Base-by-base conservation (phyloP, 306 rosid species). In the Bauhinia variegata region DNA sequence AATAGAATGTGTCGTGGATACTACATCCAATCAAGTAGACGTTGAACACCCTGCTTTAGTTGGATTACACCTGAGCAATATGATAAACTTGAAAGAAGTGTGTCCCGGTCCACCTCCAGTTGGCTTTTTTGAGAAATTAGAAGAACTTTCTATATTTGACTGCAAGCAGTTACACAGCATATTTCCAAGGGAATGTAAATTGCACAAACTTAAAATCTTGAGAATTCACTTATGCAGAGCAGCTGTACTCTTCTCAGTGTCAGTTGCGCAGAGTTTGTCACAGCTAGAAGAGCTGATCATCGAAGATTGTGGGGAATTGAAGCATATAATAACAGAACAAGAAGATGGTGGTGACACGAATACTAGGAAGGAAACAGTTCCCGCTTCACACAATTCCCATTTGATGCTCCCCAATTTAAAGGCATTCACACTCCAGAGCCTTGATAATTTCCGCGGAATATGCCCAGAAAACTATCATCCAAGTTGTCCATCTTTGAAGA, bases 401-500 rank as follows among this genome's bases (percentile, higher is more conserved):
- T 41, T 54, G 28, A 7, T 18, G 6, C n/a, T 54, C 46, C 17
- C 73, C 5, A 42, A 11, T 5, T 42, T 67, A 11, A 67, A 67
- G 63, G 10, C 36, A 8, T 9, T 62, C 28, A 0, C 0, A 42
- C 67, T 62, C 0, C 0, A 8, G 0, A 0, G 8, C 0, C 50
- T 62, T 5, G 10, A 4, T 7, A 62, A 43, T 43, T 15, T 19
- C 5, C 4, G 23, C 1, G 0, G 14, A 13, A 62, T 62, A 7
- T 43, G 10, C 14, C 19, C 23, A 0, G 2, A 23, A 44, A 43
- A 30, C 4, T 23, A 12, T 13, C 12, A 8, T 30, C 4, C 23
- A 44, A 42, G 19, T 2, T 62, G 67, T 8, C 67, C 67, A n/a
- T 42, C 39, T 62, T 6, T 62, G 28, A n/a, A 8, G 50, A 10